A percentile compares a stretch with the other conserved stretches of the same genome.
Conservation (phyloP, 371 early-diverging fungal genomes). For the Mucor piriformis region DNA sequence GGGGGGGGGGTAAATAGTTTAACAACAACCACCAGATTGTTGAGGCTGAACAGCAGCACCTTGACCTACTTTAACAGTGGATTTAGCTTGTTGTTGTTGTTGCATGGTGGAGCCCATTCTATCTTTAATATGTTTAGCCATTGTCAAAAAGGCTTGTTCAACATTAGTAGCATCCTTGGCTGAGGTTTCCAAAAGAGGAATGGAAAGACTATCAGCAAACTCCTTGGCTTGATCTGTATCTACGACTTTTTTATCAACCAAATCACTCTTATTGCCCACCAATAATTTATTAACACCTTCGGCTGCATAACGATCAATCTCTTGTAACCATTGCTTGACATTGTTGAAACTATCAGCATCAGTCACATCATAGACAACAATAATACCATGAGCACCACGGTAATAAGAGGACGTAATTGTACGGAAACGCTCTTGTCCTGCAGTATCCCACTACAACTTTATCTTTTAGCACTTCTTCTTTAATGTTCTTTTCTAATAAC, state of each 20-base stretch:
- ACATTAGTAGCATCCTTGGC: slow-evolving; percentile 95
- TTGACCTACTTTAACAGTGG: slow-evolving; percentile 53
- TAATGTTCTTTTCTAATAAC: slow-evolving; percentile 15
- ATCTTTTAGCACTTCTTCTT: neutral
- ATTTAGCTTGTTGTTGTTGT: slow-evolving; percentile 40
- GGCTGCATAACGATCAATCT: slow-evolving; percentile 80
- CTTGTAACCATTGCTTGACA: slow-evolving; percentile 95
- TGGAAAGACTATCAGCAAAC: slow-evolving; percentile 82
- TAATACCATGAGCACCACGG: slow-evolving; percentile 98
- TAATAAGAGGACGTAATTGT: slow-evolving; percentile 99
- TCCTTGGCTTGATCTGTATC: slow-evolving; percentile 80
- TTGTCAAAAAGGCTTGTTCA: slow-evolving; percentile 94
- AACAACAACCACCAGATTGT: slow-evolving; percentile 58
- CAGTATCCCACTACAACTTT: slow-evolving; percentile 92
- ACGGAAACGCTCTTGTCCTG: slow-evolving; percentile 99
- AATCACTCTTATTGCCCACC: slow-evolving; percentile 99
- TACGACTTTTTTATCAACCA: slow-evolving; percentile 86
- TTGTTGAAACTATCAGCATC: slow-evolving; percentile 94
- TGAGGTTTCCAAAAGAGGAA: slow-evolving; percentile 93
- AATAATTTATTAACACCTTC: slow-evolving; percentile 92
- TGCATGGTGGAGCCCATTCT: slow-evolving; percentile 52
- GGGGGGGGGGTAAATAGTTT: slow-evolving; percentile 1
- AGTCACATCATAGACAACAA: slow-evolving; percentile 98
- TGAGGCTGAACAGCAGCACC: slow-evolving; percentile 57
- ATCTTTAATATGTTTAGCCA: slow-evolving; percentile 88